These are phyloP conservation scores for Leccinellum luteum DNA, from an alignment of 768 basidiomycete species.

Conservation along the genomic window DNA sequence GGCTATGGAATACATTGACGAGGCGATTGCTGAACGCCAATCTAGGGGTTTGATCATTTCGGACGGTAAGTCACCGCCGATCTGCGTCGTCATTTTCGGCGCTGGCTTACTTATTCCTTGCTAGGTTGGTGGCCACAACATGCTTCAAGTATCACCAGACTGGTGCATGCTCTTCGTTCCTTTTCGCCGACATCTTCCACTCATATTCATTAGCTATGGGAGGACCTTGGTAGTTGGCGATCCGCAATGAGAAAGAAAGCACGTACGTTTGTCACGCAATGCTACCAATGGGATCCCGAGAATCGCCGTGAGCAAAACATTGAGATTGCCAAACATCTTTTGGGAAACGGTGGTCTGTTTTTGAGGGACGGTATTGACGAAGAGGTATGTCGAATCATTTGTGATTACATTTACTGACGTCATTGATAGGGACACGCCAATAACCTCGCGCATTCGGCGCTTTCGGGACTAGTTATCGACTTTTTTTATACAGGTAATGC, in stretches of 20 bases:
- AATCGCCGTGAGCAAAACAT: background rate
- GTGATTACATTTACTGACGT: background rate
- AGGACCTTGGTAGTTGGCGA: background rate
- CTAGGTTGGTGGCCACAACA: constrained; percentile 8
- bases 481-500: constrained; percentile 2
- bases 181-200: background rate
- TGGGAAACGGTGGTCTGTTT: background rate
- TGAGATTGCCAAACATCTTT: background rate
- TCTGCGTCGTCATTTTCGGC: too few species aligned
- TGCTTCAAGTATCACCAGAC: background rate
- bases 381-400: background rate
- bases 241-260: constrained; percentile 2
- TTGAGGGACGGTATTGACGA: background rate
- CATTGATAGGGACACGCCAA: background rate
- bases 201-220: background rate
- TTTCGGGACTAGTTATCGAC: constrained; percentile 1
- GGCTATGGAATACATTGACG: background rate
- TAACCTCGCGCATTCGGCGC: constrained; percentile 3
- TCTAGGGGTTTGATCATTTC: background rate
- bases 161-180: background rate
- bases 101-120: too few species aligned
- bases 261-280: background rate
- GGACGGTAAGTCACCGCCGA: too few species aligned
- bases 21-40: background rate
- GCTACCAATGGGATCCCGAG: background rate